These are phyloP conservation scores for Xylogone sp. DNA, from an alignment of 2,329 filamentous ascomycete species.

Conservation along the genomic window DNA sequence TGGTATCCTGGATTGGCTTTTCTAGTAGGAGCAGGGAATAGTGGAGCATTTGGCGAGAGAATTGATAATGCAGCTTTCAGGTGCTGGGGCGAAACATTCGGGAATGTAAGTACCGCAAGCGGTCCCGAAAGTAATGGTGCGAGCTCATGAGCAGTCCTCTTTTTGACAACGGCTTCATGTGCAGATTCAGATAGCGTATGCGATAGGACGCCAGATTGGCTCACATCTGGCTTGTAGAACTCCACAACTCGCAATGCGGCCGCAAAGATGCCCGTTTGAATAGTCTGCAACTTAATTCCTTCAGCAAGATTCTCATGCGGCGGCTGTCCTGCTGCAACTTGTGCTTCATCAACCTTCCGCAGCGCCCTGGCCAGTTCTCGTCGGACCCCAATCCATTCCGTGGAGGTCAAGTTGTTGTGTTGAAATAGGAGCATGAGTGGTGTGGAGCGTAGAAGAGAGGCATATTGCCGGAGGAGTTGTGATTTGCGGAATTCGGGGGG, in stretches of 20 bases:
- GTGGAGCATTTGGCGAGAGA: conserved; percentile 65
- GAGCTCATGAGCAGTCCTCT: conserved; percentile 56
- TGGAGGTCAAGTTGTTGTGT: conserved; percentile 68
- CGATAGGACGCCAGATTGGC: conserved; percentile 33
- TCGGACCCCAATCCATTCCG: conserved; percentile 64
- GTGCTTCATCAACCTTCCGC: conserved; percentile 56
- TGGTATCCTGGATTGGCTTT: conserved; percentile 77
- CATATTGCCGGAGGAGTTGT: conserved; percentile 75
- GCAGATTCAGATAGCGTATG: conserved; percentile 53
- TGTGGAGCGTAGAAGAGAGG: conserved; percentile 67
- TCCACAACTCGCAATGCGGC: conserved; percentile 82
- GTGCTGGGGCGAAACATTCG: conserved; percentile 77
- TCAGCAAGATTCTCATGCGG: conserved; percentile 47
- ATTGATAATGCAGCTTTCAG: conserved; percentile 77
- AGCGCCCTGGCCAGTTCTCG: conserved; percentile 59
- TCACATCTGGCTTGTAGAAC: conserved; percentile 59
- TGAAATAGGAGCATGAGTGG: conserved; percentile 69
- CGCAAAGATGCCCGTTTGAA: conserved; percentile 86
- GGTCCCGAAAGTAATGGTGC: conserved; percentile 78
- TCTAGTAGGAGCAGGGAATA: conserved; percentile 75
- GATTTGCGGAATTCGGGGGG: conserved; percentile 84
- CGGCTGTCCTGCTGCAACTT: conserved; percentile 37
- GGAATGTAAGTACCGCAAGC: conserved; percentile 75
- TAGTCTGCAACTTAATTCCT: conserved; percentile 71
- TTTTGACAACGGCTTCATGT: conserved; percentile 31